Evolutionary conservation across 2,329 filamentous ascomycete species (phyloP).

Genomic region (Mollisia scopiformis): DNA sequence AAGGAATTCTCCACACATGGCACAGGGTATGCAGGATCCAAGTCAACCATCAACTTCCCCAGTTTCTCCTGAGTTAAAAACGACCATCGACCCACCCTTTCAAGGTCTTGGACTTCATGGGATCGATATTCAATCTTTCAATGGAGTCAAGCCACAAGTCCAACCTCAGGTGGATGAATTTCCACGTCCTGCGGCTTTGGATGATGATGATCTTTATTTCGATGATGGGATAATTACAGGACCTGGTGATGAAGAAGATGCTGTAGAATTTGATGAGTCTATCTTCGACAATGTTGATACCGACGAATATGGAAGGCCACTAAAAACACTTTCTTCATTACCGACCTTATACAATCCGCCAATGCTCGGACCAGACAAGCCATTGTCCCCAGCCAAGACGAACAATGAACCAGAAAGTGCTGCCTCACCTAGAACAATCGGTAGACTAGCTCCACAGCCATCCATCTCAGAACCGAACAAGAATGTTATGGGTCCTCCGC

Average conservation of each 20-base stretch:
- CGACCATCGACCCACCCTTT: conserved; percentile 1
- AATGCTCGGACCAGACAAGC: conserved; percentile 22
- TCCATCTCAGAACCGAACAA: conserved; percentile 22
- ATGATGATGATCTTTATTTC: conserved; percentile 70
- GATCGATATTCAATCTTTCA: conserved; percentile 11
- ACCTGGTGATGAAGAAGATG: conserved; percentile 49
- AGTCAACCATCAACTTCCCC: conserved; percentile 23
- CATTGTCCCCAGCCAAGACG: conserved; percentile 16
- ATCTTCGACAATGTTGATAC: conserved; percentile 73
- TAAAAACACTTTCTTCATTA: conserved; percentile 42
- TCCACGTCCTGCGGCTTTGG: conserved; percentile 26
- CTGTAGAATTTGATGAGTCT: conserved; percentile 69
- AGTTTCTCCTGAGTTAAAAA: conserved; percentile 4
- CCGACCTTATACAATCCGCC: conserved; percentile 35
- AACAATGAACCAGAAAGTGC: conserved; percentile 10
- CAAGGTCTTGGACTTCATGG: conserved; percentile 30
- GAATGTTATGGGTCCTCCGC: conserved; percentile 4
- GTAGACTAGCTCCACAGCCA: conserved; percentile 28
- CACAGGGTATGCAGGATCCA: conserved; percentile 4
- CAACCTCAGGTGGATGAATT: conserved; percentile 12
- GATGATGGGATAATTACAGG: conserved; percentile 60
- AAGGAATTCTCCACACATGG: conserved; percentile 32
- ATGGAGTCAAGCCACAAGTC: conserved; percentile 5
- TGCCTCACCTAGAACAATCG: conserved; percentile 4
- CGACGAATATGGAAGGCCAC: conserved; percentile 62